A percentile compares a stretch with the other conserved stretches of the same genome.
Conservation (phyloP, 345 rosid genomes). For the Pelargonium nanum region DNA sequence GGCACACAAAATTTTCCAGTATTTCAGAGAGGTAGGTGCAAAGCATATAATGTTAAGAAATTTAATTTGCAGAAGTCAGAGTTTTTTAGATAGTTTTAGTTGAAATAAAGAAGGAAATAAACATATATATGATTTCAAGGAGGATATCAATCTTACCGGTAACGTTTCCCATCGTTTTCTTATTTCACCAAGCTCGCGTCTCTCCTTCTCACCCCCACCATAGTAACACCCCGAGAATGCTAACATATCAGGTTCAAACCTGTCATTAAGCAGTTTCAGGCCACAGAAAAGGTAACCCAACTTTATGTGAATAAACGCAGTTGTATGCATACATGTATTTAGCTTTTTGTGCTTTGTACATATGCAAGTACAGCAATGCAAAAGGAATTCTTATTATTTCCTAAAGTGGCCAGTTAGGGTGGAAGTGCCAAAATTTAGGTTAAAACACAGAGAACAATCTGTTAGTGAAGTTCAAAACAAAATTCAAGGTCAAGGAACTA, state of each 20-base stretch:
- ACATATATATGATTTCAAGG: not conserved
- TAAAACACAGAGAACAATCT: no score
- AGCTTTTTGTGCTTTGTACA: not conserved
- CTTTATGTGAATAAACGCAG: not conserved
- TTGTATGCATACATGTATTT: not conserved
- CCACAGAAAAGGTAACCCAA: not conserved
- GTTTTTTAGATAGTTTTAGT: no score
- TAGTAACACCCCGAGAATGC: conserved; percentile 98
- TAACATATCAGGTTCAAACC: conserved; percentile 99
- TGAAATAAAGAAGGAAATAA: not conserved
- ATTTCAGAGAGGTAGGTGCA: not conserved
- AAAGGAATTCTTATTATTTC: no score
- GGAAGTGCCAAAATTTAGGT: no score
- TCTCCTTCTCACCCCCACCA: conserved; percentile 99
- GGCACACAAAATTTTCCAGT: no score
- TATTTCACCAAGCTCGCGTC: conserved; percentile 75
- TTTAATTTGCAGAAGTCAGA: not conserved
- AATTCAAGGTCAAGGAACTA: no score
- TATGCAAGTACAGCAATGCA: no score
- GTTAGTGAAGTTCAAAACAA: no score
- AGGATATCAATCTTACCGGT: conserved; percentile 56
- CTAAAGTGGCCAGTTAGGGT: no score
- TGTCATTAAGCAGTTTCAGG: conserved; percentile 16
- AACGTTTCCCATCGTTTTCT: conserved; percentile 95
- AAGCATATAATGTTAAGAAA: not conserved